A percentile compares a stretch with the other conserved stretches of the same genome.
phyloP scores from a whole-genome alignment of 2,329 filamentous ascomycete species.

The Taxawa tesnikishii region DNA sequence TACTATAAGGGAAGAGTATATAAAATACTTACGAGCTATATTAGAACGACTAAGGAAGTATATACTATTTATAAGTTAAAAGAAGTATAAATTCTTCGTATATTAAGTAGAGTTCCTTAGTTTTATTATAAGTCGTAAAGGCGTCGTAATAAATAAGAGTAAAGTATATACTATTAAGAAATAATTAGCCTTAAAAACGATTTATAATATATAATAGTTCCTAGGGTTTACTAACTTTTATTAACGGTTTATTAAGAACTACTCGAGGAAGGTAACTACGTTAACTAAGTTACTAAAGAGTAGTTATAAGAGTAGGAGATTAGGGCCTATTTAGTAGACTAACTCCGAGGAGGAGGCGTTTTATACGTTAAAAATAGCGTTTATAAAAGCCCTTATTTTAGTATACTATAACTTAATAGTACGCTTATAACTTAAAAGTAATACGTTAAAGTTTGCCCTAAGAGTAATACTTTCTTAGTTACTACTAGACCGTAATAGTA shows the following conservation, averaged over 20 bases:
- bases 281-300: slow-evolving; percentile 3
- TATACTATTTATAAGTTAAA: slow-evolving; percentile 5
- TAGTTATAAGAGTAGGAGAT: background rate
- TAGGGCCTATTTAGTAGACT: background rate
- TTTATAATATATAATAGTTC: slow-evolving; percentile 5
- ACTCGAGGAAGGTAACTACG: background rate
- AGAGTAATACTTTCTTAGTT: slow-evolving; percentile 6
- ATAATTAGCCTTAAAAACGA: background rate
- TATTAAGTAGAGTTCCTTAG: slow-evolving; percentile 10
- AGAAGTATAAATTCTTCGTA: slow-evolving; percentile 8
- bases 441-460: slow-evolving; percentile 4
- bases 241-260: slow-evolving; percentile 3
- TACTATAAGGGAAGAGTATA: slow-evolving; percentile 4
- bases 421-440: slow-evolving; percentile 1
- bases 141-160: slow-evolving; percentile 1
- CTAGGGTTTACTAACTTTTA: slow-evolving; percentile 9
- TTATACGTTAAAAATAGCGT: slow-evolving; percentile 5
- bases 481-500: too few relatives aligned
- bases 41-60: slow-evolving; percentile 2
- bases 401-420: slow-evolving; percentile 3
- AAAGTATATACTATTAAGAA: slow-evolving; percentile 1
- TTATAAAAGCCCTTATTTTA: slow-evolving; percentile 6
- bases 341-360: background rate
- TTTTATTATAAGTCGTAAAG: slow-evolving; percentile 5
- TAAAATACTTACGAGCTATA: slow-evolving; percentile 2